Conservation (phyloP, 805 yeast genomes). For the Ogataea paradorogensis region DNA sequence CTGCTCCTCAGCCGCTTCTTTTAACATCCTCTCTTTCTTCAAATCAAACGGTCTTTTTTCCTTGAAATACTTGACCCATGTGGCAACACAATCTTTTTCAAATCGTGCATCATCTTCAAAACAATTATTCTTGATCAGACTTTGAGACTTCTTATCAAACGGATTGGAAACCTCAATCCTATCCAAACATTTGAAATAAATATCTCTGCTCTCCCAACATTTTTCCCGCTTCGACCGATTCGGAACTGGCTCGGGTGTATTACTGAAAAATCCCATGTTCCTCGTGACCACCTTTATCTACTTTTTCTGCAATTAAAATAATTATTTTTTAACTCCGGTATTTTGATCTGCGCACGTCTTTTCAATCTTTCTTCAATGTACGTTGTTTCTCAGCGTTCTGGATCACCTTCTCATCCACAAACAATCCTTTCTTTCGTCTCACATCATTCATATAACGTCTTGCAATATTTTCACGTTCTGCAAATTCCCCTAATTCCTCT, state of each 20-base stretch:
- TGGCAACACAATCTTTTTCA: slow-evolving; percentile 71
- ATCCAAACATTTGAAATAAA: slow-evolving; percentile 72
- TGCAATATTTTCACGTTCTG: slow-evolving; percentile 90
- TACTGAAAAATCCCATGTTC: slow-evolving; percentile 50
- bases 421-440: slow-evolving; percentile 83
- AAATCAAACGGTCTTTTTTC: slow-evolving; percentile 81
- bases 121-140: slow-evolving; percentile 55
- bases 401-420: slow-evolving; percentile 86
- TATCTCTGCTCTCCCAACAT: slow-evolving; percentile 92
- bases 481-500: slow-evolving; percentile 88
- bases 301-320: neutral
- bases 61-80: slow-evolving; percentile 90
- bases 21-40: slow-evolving; percentile 63
- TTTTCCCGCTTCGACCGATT: slow-evolving; percentile 64
- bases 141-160: slow-evolving; percentile 48
- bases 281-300: neutral
- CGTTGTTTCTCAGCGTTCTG: slow-evolving; percentile 93
- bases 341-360: slow-evolving; percentile 8
- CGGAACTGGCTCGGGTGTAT: slow-evolving; percentile 34
- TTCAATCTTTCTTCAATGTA: slow-evolving; percentile 64
- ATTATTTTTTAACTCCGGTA: slow-evolving; percentile 2
- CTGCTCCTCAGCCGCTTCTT: slow-evolving; percentile 69
- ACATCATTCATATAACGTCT: slow-evolving; percentile 79
- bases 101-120: slow-evolving; percentile 54
- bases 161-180: slow-evolving; percentile 67